These are phyloP conservation scores for Acanthamoeba sp. DNA, from an alignment of 208 protist genomes.

Conservation along the genomic window DNA sequence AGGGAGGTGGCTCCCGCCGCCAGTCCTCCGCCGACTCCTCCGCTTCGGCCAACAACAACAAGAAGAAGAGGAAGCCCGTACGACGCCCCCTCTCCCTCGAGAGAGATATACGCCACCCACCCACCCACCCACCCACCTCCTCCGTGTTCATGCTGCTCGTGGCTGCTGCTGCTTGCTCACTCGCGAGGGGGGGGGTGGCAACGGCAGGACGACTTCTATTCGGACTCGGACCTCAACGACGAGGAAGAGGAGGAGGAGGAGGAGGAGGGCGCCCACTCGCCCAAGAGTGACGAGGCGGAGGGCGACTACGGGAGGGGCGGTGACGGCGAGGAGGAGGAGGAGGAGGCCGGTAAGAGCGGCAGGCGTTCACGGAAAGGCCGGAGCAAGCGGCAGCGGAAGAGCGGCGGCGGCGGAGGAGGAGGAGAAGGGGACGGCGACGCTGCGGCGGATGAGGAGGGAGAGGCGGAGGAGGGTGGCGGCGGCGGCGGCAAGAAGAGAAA, in stretches of 20 bases:
- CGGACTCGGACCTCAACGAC: background rate
- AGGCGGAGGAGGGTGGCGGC: background rate
- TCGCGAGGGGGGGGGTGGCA: background rate
- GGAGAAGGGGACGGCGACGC: background rate
- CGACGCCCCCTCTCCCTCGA: background rate
- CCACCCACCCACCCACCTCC: no score
- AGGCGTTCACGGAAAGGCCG: no score
- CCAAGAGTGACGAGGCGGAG: slow-evolving; percentile 13
- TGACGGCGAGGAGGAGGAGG: background rate
- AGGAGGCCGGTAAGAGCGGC: background rate
- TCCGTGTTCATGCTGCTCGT: no score
- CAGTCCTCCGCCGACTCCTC: background rate
- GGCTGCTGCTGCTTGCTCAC: background rate
- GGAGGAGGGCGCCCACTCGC: background rate
- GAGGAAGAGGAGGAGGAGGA: background rate
- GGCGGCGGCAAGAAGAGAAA: background rate
- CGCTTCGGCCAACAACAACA: background rate
- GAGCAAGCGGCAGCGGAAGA: background rate
- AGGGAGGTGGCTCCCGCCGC: background rate
- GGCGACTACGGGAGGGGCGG: background rate
- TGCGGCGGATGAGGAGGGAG: background rate
- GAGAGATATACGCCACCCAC: background rate
- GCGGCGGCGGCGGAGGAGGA: background rate
- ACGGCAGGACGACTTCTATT: slow-evolving; percentile 1
- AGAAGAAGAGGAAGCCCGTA: slow-evolving; percentile 6